phyloP scores from a whole-genome alignment of 2,329 filamentous ascomycete genomes.

The Epichloe gansuensis region DNA sequence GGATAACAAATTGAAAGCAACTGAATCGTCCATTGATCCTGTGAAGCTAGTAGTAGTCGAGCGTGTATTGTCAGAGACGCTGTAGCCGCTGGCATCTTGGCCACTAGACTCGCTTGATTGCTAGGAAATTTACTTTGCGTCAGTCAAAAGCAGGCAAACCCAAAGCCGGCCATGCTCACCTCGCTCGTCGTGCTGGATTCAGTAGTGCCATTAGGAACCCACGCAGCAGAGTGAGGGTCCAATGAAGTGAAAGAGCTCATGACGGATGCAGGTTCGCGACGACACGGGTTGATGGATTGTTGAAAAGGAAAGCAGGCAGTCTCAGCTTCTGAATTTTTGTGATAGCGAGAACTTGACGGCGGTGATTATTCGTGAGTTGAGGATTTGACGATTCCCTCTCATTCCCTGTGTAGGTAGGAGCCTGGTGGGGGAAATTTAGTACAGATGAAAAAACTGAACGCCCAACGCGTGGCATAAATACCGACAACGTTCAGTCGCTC shows the following conservation, averaged over 20 bases:
- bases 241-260: slow-evolving; percentile 1
- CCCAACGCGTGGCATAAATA: neutral
- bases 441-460: neutral
- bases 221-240: slow-evolving; percentile 4
- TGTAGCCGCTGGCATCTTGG: neutral
- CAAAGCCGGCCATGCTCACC: neutral
- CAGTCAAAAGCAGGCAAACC: neutral
- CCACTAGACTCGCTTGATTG: slow-evolving; percentile 1
- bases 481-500: no score
- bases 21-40: neutral
- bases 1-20: slow-evolving; percentile 2
- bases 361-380: neutral
- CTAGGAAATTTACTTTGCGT: neutral
- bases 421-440: neutral
- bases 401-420: no score
- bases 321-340: neutral
- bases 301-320: neutral
- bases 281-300: neutral
- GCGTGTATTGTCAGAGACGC: slow-evolving; percentile 1
- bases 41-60: slow-evolving; percentile 4
- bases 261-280: neutral
- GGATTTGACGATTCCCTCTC: no score
- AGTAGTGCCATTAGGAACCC: neutral
- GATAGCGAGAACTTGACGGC: neutral
- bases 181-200: slow-evolving; percentile 3